A percentile compares a stretch with the other conserved stretches of the same genome.
Evolutionary conservation across 768 basidiomycete genomes (phyloP).

Genomic region (Clitopilus passeckerianus): DNA sequence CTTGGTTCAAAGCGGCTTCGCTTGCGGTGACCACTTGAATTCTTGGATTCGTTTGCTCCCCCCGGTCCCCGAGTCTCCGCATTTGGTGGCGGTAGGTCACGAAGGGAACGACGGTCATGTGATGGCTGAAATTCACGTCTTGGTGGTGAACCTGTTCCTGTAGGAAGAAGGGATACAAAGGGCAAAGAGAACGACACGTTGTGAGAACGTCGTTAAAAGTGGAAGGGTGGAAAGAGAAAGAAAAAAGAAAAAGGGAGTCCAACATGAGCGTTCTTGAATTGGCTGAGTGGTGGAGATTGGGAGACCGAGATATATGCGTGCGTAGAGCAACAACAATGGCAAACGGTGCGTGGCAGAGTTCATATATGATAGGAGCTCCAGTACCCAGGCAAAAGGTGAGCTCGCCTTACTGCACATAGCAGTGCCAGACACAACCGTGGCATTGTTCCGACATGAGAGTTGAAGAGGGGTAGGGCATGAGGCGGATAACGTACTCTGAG

Average conservation of each 20-base stretch:
- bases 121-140: not conserved
- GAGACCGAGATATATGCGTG: slow-evolving; percentile 20
- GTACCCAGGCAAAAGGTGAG: not conserved
- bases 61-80: not conserved
- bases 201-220: not conserved
- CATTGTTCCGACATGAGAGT: slow-evolving; percentile 29
- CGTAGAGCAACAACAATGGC: slow-evolving; percentile 12
- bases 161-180: slow-evolving; percentile 20
- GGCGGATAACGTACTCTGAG: slow-evolving; percentile 64
- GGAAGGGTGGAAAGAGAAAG: not conserved
- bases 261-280: slow-evolving; percentile 36
- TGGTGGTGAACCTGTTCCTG: not conserved
- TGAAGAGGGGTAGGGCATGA: slow-evolving; percentile 37
- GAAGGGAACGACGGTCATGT: not conserved
- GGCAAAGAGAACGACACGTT: slow-evolving; percentile 22
- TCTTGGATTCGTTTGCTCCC: not conserved
- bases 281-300: slow-evolving; percentile 24
- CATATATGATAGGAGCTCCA: not conserved
- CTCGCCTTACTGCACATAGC: not conserved
- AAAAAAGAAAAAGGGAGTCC: slow-evolving; percentile 24
- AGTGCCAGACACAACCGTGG: slow-evolving; percentile 19
- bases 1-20: not conserved
- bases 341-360: slow-evolving; percentile 14
- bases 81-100: not conserved
- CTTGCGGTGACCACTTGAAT: not conserved